A percentile compares a stretch with the other conserved stretches of the same genome.
Conservation (phyloP, 768 basidiomycete species). For the Lenzites betulinus region DNA sequence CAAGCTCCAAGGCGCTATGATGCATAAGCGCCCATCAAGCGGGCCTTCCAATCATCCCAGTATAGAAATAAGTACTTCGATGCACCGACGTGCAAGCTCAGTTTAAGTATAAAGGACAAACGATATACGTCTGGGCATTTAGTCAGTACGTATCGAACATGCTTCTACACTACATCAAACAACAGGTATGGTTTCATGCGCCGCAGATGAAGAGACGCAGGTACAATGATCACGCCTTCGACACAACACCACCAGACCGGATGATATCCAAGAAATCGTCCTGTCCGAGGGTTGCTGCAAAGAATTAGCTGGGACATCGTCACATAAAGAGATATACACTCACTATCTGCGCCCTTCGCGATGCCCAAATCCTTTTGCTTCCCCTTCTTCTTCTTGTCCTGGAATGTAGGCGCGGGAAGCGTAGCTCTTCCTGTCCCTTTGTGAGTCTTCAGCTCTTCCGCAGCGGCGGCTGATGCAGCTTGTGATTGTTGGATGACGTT, state of each 20-base stretch:
- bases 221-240: slow-evolving; percentile 42
- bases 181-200: no score
- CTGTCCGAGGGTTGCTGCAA: slow-evolving; percentile 59
- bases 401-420: slow-evolving; percentile 62
- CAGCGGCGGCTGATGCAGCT: slow-evolving; percentile 49
- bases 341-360: slow-evolving; percentile 61
- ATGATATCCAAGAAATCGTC: slow-evolving; percentile 85
- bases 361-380: slow-evolving; percentile 57
- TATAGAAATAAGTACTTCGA: neutral
- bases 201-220: neutral
- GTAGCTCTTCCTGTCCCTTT: slow-evolving; percentile 76
- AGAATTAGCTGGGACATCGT: slow-evolving; percentile 2
- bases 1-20: slow-evolving; percentile 28
- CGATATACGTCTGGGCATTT: no score
- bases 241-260: slow-evolving; percentile 76
- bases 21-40: neutral
- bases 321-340: slow-evolving; percentile 25
- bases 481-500: slow-evolving; percentile 87
- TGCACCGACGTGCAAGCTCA: no score
- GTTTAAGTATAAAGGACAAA: no score
- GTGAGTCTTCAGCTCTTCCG: slow-evolving; percentile 58
- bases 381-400: slow-evolving; percentile 46
- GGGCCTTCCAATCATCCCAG: neutral
- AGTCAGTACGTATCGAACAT: no score
- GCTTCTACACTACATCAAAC: no score